Base-by-base conservation (phyloP, 2,329 filamentous ascomycete species). In the Herpotrichia juniperi region DNA sequence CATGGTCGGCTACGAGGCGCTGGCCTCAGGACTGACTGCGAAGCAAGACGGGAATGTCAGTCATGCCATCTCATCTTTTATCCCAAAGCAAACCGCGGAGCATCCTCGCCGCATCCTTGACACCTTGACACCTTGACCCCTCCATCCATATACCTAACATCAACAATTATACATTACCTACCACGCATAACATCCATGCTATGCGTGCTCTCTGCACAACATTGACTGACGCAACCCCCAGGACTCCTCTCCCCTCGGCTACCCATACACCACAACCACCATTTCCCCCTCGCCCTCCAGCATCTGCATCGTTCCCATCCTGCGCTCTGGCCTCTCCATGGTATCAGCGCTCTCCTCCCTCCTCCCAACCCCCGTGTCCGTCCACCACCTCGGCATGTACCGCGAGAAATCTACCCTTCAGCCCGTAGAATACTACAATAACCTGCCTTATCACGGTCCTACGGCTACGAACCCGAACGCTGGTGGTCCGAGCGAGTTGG, bases 341-440 rank as follows among this genome's bases (percentile, higher is more conserved):
- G 84, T 96, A 37, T 90, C 96, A 69, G 89, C 91, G 22, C 79
- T 96, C 37, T 88, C 93, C 78, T 87, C 87, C 24, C 82, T 97
- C 65, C 90, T 97, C 53, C 93, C 93, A 16, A 71, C 76, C 31
- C 83, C 91, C 12, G 89, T 93, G 26, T 88, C 92, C 6, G 85
- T 97, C 58, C 92, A 97, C 78, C 93, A 97, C 73, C 88, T 97
- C 7, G 93, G 94, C 61, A 88, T 97, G 68, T 97, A 93, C 81
- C 91, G 93, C 69, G 93, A 97, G 73, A 91, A 89, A 54, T 85
- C 86, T 50, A 93, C 90, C 39, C 87, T 97, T 50, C 86, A 91
- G 66, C 91, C 93, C 2, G 93, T 97, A 52, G 93, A 96, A 77
- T 96, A 97, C 83, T 97, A 97, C 83, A 97, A 97, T 81, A 96